Evolutionary conservation across 23 red algal genomes (phyloP), one percentile per base, ranked within the genome.

Genomic region (Chondrus crispus): DNA sequence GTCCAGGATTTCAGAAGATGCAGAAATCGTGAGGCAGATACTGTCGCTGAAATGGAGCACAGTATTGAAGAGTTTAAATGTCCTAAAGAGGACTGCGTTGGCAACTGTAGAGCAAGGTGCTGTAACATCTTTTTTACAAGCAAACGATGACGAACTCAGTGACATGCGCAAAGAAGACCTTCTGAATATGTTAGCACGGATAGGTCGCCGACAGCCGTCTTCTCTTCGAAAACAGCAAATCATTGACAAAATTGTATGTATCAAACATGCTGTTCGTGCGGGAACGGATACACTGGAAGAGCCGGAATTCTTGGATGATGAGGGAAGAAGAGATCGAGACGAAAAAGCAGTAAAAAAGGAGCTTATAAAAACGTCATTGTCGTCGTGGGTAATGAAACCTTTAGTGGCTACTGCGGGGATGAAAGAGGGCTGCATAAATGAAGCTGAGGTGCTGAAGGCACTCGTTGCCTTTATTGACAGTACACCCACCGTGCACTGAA

Each of bases 401-500:
- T 43, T 85, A 19, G 58, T 46, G 3, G 69, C 30, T 60, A 85
- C 60, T 0, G 60, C 57, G 2, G 55, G 81, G 37, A 85, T 86
- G 42, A 86, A 86, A 45, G 40, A 86, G 53, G 54, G 62, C 18
- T 57, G 16, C 3, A 68, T 86, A 18, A 86, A 86, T 47, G 41
- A 86, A 52, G 44, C 42, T 51, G 37, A 73, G 20, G 82, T 68
- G 4, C 47, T 50, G 12, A 86, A 52, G 24, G 82, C 62, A 45
- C 19, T 46, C 12, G 60, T 39, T 3, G 8, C 29, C 5, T 73
- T 86, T 86, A 50, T 53, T 9, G 35, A 66, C 26, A 66, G 60
- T 32, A n/a, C n/a, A n/a, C n/a, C n/a, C n/a, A n/a, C n/a, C n/a
- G n/a, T n/a, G n/a, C n/a, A n/a, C n/a, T n/a, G n/a, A n/a, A n/a